These are phyloP conservation scores for Kwoniella bestiolae DNA, from an alignment of 768 basidiomycete species.

Conservation along the genomic window DNA sequence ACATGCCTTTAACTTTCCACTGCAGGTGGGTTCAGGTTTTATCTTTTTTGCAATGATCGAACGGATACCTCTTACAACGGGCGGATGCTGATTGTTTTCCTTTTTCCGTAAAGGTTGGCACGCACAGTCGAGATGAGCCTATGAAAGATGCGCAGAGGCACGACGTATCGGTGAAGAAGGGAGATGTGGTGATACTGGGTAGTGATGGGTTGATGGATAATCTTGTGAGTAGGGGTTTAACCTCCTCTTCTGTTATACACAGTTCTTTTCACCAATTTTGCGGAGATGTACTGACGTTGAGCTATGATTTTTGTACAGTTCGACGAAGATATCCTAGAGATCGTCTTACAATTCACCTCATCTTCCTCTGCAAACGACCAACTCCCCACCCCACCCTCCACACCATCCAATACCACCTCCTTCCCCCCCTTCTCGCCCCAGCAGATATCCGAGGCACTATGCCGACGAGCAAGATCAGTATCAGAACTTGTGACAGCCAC, in stretches of 20 bases:
- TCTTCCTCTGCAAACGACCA: constrained; percentile 9
- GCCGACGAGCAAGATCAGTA: constrained; percentile 46
- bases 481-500: constrained; percentile 44
- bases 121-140: constrained; percentile 66
- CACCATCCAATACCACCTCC: not conserved
- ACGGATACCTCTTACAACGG: too few species aligned
- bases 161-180: constrained; percentile 57
- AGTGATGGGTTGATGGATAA: constrained; percentile 58
- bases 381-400: constrained; percentile 28
- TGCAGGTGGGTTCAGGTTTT: constrained; percentile 37
- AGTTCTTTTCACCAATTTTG: not conserved
- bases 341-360: constrained; percentile 48
- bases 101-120: constrained; percentile 44
- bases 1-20: constrained; percentile 66
- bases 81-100: not conserved
- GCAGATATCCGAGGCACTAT: constrained; percentile 55
- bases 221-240: constrained; percentile 40
- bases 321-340: constrained; percentile 57
- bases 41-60: too few species aligned
- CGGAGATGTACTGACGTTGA: constrained; percentile 53
- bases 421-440: constrained; percentile 52
- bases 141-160: constrained; percentile 69
- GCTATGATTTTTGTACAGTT: constrained; percentile 33
- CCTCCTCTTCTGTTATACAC: not conserved
- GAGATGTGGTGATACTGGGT: constrained; percentile 58